Conservation (phyloP, 441 rosid genomes). For the Metrosideros polymorpha region DNA sequence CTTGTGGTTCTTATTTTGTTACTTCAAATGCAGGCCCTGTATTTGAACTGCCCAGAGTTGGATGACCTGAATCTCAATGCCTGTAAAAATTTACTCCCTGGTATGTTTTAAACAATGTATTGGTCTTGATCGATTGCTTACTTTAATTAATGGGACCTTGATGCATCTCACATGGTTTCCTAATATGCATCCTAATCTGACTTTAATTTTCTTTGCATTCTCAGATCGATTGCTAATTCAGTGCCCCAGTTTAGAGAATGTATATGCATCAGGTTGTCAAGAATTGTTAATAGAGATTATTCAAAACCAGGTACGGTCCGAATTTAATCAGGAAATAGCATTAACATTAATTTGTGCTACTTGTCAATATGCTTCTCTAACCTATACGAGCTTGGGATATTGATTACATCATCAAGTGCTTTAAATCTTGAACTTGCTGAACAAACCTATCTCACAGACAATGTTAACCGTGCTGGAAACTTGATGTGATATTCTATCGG, state of each 20-base stretch:
- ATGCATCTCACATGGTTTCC: background rate
- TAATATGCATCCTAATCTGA: background rate
- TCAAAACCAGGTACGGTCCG: constrained; percentile 53
- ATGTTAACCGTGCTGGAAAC: background rate
- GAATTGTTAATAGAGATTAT: constrained; percentile 49
- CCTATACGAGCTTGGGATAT: background rate
- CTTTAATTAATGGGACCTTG: background rate
- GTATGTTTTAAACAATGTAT: constrained; percentile 17
- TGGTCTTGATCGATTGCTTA: background rate
- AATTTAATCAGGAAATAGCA: background rate
- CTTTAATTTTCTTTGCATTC: background rate
- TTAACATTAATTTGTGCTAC: background rate
- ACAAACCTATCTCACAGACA: background rate
- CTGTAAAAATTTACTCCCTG: constrained; percentile 75
- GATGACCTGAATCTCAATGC: constrained; percentile 71
- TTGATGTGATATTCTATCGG: background rate
- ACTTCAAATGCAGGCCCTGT: constrained; percentile 61
- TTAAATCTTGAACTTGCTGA: background rate
- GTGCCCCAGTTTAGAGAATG: constrained; percentile 68
- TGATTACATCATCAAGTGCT: background rate
- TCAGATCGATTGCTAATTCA: constrained; percentile 74
- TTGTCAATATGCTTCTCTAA: background rate
- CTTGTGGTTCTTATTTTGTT: constrained; percentile 13
- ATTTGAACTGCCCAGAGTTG: constrained; percentile 83
- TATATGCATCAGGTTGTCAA: constrained; percentile 78